Evolutionary conservation across 2,329 filamentous ascomycete genomes (phyloP).

Genomic region (Diaporthe sp.): DNA sequence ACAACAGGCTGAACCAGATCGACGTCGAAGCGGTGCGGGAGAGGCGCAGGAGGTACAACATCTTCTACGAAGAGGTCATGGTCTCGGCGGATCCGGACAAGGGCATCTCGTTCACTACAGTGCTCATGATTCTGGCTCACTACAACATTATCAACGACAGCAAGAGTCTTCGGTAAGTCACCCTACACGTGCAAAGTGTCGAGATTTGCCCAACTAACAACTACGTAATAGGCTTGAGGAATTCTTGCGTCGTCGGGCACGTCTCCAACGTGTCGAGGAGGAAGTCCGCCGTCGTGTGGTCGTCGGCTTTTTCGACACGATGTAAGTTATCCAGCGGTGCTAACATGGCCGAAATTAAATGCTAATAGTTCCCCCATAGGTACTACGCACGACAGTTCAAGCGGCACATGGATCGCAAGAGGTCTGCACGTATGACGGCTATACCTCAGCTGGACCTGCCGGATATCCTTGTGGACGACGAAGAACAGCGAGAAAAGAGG

Average conservation of each 20-base stretch:
- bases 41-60: slow-evolving; percentile 84
- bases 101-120: slow-evolving; percentile 91
- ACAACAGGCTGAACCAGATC: slow-evolving; percentile 78
- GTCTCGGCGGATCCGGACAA: slow-evolving; percentile 90
- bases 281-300: slow-evolving; percentile 92
- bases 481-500: slow-evolving; percentile 62
- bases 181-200: background rate
- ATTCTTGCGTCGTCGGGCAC: slow-evolving; percentile 89
- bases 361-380: slow-evolving; percentile 51
- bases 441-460: slow-evolving; percentile 87
- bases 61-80: slow-evolving; percentile 97
- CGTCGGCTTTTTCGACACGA: slow-evolving; percentile 93
- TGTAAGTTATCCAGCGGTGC: slow-evolving; percentile 63
- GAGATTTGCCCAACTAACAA: slow-evolving; percentile 47
- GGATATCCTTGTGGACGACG: slow-evolving; percentile 90
- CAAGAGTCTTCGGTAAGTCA: slow-evolving; percentile 84
- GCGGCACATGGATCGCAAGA: slow-evolving; percentile 78
- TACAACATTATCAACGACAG: slow-evolving; percentile 99
- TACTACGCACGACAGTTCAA: slow-evolving; percentile 90
- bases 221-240: slow-evolving; percentile 79
- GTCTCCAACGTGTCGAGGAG: slow-evolving; percentile 94
- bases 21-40: slow-evolving; percentile 82
- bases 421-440: slow-evolving; percentile 80
- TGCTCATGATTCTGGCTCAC: slow-evolving; percentile 95
- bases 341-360: background rate